Base-by-base conservation (phyloP, 2,329 filamentous ascomycete genomes). In the Alternaria angustiovoidea region DNA sequence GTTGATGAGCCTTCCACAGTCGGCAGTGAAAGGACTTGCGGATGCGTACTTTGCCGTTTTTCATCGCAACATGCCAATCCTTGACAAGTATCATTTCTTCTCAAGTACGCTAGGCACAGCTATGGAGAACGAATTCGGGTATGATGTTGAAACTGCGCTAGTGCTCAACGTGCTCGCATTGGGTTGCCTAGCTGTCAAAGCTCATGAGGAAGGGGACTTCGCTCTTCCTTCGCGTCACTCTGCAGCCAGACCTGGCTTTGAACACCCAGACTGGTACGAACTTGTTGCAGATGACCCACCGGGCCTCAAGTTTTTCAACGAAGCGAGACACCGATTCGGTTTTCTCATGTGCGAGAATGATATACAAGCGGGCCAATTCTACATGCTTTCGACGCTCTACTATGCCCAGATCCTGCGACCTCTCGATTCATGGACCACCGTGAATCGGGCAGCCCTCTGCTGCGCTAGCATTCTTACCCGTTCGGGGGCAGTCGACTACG, bases 1-100 rank as follows among this genome's bases (percentile, higher is more conserved):
- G 83, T 68, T 86, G 34, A 80, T 83, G 46, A 73, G 74, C 4
- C 75, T 86, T 3, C 81, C 82, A 8, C 69, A 85, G 32, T 79
- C 82, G 0, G 79, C 83, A 41, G 78, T 86, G 54, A 84, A 83
- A 61, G 82, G 82, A 0, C 76, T 86, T n/a, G 80, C 82, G 8
- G 82, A 85, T 71, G 82, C 82, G 0, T 86, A 84, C 61, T 86
- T 86, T 67, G 77, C 81, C n/a, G 83, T 84, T 0, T 86, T 86
- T 64, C 84, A 86, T 64, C 82, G 83, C 0, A 84, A 79, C 28
- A 85, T 81, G 16, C 84, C 84, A 0, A 80, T 85, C 22, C 79
- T 86, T 52, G 84, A 86, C 63, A 82, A 83, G 57, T 80, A 80
- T 18, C 81, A 83, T 55, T 86, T 84, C 68, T 83, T 82, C 65